Conservation (phyloP, 2,329 filamentous ascomycete genomes). For the Trematosphaeria pertusa region DNA sequence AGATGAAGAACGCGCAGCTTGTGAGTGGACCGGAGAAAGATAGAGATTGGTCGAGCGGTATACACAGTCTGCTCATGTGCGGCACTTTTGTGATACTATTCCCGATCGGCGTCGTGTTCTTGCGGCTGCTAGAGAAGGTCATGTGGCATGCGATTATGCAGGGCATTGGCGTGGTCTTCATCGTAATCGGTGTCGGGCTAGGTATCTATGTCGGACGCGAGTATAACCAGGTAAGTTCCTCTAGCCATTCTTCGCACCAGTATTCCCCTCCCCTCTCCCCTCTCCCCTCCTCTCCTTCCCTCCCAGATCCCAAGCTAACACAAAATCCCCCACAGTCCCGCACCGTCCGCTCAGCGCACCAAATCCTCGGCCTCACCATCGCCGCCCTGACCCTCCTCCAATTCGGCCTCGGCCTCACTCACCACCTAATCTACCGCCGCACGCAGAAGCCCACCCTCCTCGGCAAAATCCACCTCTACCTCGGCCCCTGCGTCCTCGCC, state of each 20-base stretch:
- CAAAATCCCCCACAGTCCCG: slow-evolving; percentile 53
- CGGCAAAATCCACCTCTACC: slow-evolving; percentile 22
- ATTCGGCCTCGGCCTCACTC: slow-evolving; percentile 23
- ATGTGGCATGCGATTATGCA: slow-evolving; percentile 65
- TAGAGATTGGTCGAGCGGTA: slow-evolving; percentile 29
- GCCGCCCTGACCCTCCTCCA: slow-evolving; percentile 19
- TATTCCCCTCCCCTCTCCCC: slow-evolving; percentile 45
- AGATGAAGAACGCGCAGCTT: slow-evolving; percentile 12
- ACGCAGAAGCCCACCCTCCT: slow-evolving; percentile 15
- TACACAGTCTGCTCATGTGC: slow-evolving; percentile 60
- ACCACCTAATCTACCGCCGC: slow-evolving; percentile 22
- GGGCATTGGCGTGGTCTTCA: slow-evolving; percentile 56
- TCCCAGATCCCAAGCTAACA: too few species aligned
- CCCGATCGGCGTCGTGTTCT: slow-evolving; percentile 62
- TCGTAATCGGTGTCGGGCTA: slow-evolving; percentile 59
- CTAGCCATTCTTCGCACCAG: too few species aligned
- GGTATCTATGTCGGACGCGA: slow-evolving; percentile 52
- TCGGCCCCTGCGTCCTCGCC: slow-evolving; percentile 24
- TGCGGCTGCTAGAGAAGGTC: slow-evolving; percentile 60
- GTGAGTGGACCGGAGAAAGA: slow-evolving; percentile 22
- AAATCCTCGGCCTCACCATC: slow-evolving; percentile 26
- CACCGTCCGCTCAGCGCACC: slow-evolving; percentile 55
- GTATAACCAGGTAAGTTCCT: background rate
- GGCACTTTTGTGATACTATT: slow-evolving; percentile 62
- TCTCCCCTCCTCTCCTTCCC: too few species aligned